Evolutionary conservation across 176 grass and related monocot genomes (phyloP).

Genomic region (Oryza glaberrima): DNA sequence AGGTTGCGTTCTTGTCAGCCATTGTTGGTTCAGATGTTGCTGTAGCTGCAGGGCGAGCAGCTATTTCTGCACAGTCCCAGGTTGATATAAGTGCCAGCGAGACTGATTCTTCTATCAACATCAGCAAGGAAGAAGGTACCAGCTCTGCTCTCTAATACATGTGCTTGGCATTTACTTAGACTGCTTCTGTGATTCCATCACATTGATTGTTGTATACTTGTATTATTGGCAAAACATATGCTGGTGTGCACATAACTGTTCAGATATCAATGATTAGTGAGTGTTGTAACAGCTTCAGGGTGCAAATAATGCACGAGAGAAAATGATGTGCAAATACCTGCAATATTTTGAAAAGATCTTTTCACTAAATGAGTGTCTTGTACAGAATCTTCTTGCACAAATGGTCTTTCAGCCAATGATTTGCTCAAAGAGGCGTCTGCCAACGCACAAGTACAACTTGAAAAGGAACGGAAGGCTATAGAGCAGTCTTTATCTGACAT

Average conservation of each 20-base stretch:
- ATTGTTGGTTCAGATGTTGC: slow-evolving; percentile 80
- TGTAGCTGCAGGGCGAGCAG: slow-evolving; percentile 72
- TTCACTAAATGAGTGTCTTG: slow-evolving; percentile 20
- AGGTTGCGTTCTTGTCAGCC: slow-evolving; percentile 92
- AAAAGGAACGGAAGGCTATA: slow-evolving; percentile 68
- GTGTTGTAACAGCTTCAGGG: not conserved
- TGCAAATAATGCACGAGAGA: slow-evolving; percentile 7
- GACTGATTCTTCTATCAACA: slow-evolving; percentile 44
- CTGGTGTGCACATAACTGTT: slow-evolving; percentile 14
- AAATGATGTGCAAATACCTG: not conserved
- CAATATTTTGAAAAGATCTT: not conserved
- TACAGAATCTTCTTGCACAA: slow-evolving; percentile 45
- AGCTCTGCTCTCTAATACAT: slow-evolving; percentile 21
- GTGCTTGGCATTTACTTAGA: not conserved
- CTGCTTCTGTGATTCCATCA: slow-evolving; percentile 12
- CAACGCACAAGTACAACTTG: slow-evolving; percentile 61
- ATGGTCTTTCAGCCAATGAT: slow-evolving; percentile 47
- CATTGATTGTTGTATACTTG: slow-evolving; percentile 13
- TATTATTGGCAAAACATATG: slow-evolving; percentile 5
- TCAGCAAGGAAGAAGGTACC: slow-evolving; percentile 65
- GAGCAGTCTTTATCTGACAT: slow-evolving; percentile 81
- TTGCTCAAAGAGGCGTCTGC: slow-evolving; percentile 58
- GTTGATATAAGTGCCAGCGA: slow-evolving; percentile 46
- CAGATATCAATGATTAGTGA: not conserved
- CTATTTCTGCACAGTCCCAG: slow-evolving; percentile 65